A percentile compares a stretch with the other conserved stretches of the same genome.
Evolutionary conservation across 805 yeast genomes (phyloP).

Genomic region (Candida patagonica): DNA sequence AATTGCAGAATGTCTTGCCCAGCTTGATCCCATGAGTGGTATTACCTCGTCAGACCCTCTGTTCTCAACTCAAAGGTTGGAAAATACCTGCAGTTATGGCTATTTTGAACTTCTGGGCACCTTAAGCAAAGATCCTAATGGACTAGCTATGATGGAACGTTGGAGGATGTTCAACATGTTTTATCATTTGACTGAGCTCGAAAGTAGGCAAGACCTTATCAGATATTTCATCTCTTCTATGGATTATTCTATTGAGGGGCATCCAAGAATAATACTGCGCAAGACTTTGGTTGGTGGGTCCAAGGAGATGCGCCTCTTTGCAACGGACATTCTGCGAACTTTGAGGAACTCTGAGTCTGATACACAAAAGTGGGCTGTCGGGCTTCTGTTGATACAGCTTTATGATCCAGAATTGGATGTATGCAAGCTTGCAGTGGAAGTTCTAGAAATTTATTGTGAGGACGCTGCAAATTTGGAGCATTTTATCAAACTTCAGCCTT

Average conservation of each 20-base stretch:
- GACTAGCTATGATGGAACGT: slow-evolving; percentile 59
- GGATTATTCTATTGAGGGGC: slow-evolving; percentile 52
- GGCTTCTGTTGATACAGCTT: slow-evolving; percentile 52
- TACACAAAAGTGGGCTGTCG: slow-evolving; percentile 37
- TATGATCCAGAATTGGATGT: slow-evolving; percentile 57
- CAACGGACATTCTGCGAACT: slow-evolving; percentile 45
- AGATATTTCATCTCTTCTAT: slow-evolving; percentile 50
- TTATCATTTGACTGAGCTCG: slow-evolving; percentile 54
- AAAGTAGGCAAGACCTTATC: slow-evolving; percentile 48
- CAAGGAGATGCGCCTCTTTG: slow-evolving; percentile 41
- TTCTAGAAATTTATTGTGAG: slow-evolving; percentile 44
- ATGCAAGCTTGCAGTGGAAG: slow-evolving; percentile 45
- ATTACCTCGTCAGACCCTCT: slow-evolving; percentile 65
- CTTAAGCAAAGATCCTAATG: slow-evolving; percentile 49
- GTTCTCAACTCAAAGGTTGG: slow-evolving; percentile 50
- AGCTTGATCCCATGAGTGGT: slow-evolving; percentile 72
- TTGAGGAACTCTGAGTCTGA: slow-evolving; percentile 26
- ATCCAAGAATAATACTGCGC: slow-evolving; percentile 54
- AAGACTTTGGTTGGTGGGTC: slow-evolving; percentile 55
- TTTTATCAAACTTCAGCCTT: slow-evolving; percentile 48
- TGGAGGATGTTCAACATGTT: slow-evolving; percentile 82
- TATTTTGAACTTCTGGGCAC: slow-evolving; percentile 74
- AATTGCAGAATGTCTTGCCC: slow-evolving; percentile 81
- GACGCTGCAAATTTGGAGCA: slow-evolving; percentile 36
- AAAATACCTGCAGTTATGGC: slow-evolving; percentile 60